A percentile compares a stretch with the other conserved stretches of the same genome.
Evolutionary conservation across 2,329 filamentous ascomycete species (phyloP).

Genomic region (Ambrosiella xylebori): DNA sequence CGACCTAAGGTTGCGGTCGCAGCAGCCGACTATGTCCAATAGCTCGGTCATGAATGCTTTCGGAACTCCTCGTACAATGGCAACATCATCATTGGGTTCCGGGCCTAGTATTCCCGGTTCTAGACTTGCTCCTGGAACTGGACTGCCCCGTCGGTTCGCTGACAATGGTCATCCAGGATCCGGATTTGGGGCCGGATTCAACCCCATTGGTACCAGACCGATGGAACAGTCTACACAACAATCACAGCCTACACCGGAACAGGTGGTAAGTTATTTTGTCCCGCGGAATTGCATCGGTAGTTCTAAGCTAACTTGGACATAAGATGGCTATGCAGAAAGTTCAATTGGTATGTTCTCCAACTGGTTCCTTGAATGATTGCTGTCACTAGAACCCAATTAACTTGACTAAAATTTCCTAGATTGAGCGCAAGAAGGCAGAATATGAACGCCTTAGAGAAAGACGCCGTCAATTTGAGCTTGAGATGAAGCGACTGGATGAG

Average conservation of each 20-base stretch:
- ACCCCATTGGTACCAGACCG: slow-evolving; percentile 4
- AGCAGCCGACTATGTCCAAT: not conserved
- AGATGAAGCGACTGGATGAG: slow-evolving; percentile 78
- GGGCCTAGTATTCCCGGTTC: not conserved
- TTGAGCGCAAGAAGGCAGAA: slow-evolving; percentile 85
- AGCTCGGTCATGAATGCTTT: slow-evolving; percentile 3
- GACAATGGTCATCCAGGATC: not conserved
- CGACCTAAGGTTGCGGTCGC: slow-evolving; percentile 1
- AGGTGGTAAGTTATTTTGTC: not conserved
- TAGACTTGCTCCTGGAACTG: not conserved
- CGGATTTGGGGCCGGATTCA: not conserved
- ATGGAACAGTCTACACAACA: not conserved
- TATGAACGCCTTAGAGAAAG: slow-evolving; percentile 84
- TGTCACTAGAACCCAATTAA: not conserved
- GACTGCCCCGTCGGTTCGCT: slow-evolving; percentile 9
- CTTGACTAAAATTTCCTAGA: slow-evolving; percentile 30
- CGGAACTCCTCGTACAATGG: slow-evolving; percentile 1
- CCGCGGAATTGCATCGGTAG: too few species aligned
- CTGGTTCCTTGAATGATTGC: not conserved
- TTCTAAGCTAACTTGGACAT: too few species aligned
- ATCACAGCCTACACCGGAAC: not conserved
- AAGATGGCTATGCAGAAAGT: slow-evolving; percentile 12
- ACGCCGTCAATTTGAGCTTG: slow-evolving; percentile 73
- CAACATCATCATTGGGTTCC: not conserved
- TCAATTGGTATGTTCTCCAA: slow-evolving; percentile 18